phyloP scores from a whole-genome alignment of 768 basidiomycete species.

The Pholiota conissans region DNA sequence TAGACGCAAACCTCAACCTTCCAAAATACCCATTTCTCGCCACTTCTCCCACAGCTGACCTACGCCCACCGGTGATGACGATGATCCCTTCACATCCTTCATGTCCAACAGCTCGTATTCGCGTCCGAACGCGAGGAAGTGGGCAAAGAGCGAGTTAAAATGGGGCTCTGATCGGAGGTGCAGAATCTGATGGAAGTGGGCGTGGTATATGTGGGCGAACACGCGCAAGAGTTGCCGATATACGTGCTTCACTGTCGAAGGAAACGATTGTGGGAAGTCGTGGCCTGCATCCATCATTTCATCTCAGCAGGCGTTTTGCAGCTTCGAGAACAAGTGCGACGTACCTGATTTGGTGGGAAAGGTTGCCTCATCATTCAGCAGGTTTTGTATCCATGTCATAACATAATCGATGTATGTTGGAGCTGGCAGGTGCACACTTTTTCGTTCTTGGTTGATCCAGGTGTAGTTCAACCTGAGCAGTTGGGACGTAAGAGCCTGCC shows the following conservation, averaged over 20 bases:
- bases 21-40: conserved; percentile 85
- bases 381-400: conserved; percentile 97
- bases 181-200: conserved; percentile 88
- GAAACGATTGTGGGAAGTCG: conserved; percentile 87
- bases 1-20: conserved; percentile 31
- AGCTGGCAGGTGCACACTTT: conserved; percentile 88
- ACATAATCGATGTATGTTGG: conserved; percentile 99
- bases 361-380: conserved; percentile 87
- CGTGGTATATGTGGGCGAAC: conserved; percentile 97
- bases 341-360: conserved; percentile 95
- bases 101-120: conserved; percentile 92
- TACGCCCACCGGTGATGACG: conserved; percentile 65
- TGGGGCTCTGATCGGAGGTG: conserved; percentile 95
- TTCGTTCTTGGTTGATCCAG: conserved; percentile 96
- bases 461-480: conserved; percentile 82
- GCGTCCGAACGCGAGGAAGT: conserved; percentile 94
- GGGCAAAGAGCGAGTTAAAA: conserved; percentile 97
- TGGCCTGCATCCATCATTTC: conserved; percentile 52
- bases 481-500: conserved; percentile 5
- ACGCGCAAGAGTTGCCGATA: conserved; percentile 96
- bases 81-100: conserved; percentile 81
- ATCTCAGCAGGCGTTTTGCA: neutral
- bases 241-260: conserved; percentile 89
- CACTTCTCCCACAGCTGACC: conserved; percentile 87
- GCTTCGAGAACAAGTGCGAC: neutral